Base-by-base conservation (phyloP, 2,329 filamentous ascomycete genomes). In the Parafenestella ontariensis region DNA sequence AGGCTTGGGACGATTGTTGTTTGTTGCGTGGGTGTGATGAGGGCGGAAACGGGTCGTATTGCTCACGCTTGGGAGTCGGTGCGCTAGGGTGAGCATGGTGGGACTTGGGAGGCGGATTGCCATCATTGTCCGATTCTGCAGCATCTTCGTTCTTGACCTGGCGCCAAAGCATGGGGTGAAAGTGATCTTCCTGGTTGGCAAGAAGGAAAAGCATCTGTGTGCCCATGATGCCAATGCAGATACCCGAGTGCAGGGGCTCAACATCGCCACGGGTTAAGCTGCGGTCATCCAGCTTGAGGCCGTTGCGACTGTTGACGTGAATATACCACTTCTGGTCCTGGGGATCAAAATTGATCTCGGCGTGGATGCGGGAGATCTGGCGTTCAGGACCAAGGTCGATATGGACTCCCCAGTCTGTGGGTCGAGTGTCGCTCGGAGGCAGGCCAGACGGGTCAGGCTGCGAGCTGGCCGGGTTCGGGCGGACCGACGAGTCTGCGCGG, bases 131-230 rank as follows among this genome's bases (percentile, higher is more conserved):
- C 15, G 77, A 78, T 48, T 74, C 71, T 23, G 71, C 65, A 18
- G 70, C 69, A 31, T 74, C 73, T 49, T 71, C 70, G 46, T 63
- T 71, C 52, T 69, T 73, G 11, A 90, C 87, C 64, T 90, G 73
- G 37, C 72, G 70, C 85, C 90, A 83, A 70, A 89, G 92, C 66
- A 79, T 85, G 20, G 83, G 83, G 69, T 90, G 85, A 56, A 96
- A 87, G 42, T 85, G 82, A 23, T 92, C 82, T 21, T 86, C 85
- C 51, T 90, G 88, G 21, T 86, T 87, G 0, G 95, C 94, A n/a
- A 96, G 85, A 43, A 97, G 91, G 76, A 99, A 99, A 82, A 98
- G 94, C 95, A 99, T 99, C 79, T 99, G 94, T 1, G 95, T 90
- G 48, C 91, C 91, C 66, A 89, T 90, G 70, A 98, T 91, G 70